Conservation (phyloP, 2,329 filamentous ascomycete genomes). For the Podosphaera aphanis region DNA sequence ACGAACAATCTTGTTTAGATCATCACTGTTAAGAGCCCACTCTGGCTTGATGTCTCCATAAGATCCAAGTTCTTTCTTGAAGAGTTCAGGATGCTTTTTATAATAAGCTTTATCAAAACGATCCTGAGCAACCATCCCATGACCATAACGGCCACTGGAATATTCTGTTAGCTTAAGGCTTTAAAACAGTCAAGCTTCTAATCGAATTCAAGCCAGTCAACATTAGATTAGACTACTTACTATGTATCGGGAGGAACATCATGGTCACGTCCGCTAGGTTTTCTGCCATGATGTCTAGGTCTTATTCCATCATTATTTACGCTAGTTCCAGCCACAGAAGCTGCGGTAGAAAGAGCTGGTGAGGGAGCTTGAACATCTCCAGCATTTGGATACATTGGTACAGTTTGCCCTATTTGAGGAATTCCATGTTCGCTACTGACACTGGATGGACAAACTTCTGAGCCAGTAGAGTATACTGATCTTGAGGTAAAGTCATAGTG, state of each 20-base stretch:
- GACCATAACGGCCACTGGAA: constrained; percentile 46
- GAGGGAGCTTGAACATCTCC: constrained; percentile 93
- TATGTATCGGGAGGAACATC: constrained; percentile 70
- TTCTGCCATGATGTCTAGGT: constrained; percentile 40
- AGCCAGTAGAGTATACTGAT: constrained; percentile 20
- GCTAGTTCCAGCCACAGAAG: constrained; percentile 18
- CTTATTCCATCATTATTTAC: constrained; percentile 27
- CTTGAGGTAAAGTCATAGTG: constrained; percentile 23
- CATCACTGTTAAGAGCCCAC: constrained; percentile 70
- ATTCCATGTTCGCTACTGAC: constrained; percentile 61
- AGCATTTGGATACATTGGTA: constrained; percentile 80
- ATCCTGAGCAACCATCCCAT: constrained; percentile 52
- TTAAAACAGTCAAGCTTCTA: neutral
- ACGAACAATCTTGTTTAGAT: constrained; percentile 73
- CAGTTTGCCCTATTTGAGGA: constrained; percentile 73
- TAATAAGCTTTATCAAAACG: constrained; percentile 84
- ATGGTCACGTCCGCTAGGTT: constrained; percentile 48
- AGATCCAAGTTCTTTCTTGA: constrained; percentile 42
- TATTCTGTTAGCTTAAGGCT: constrained; percentile 3
- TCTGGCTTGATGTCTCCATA: constrained; percentile 38
- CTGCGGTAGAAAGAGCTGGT: constrained; percentile 30
- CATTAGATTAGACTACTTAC: constrained; percentile 4
- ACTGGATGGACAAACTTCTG: constrained; percentile 29
- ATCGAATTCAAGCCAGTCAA: neutral
- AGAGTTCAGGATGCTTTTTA: constrained; percentile 67